Evolutionary conservation across 805 yeast genomes (phyloP), one percentile per base, ranked within the genome.

Genomic region (Lipomyces yamadae): DNA sequence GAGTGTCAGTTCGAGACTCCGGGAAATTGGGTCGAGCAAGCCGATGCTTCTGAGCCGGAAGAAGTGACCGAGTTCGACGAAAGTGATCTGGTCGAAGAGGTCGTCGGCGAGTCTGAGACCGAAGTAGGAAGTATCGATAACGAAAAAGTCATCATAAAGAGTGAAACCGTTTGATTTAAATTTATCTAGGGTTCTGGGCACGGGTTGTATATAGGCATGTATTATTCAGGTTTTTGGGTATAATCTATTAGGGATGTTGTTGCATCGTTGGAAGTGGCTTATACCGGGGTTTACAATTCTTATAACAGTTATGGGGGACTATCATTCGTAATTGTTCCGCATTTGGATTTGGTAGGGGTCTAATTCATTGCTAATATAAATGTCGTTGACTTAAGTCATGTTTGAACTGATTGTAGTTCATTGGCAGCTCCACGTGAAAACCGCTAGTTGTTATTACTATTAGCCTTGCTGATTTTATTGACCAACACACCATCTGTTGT

Each of bases 1-100:
- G 77, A 71, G 73, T 55, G 72, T 63, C 39, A 71, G 67, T 55
- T 70, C 52, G 71, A 69, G 48, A 58, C 63, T 2, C 68, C 66
- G 1, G 70, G 70, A 18, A 24, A 32, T 35, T 67, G 70, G 70
- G 42, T 13, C 13, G 65, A 62, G n/a, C 66, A 57, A n/a, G 68
- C 65, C 34, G 66, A 59, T 29, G 30, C 18, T 33, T 62, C 58
- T 18, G 65, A 45, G 42, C 60, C 61, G 6, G 66, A 62, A 52
- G 56, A 18, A 42, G n/a, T 15, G 8, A 13, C 15, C 7, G 30
- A 13, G n/a, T 29, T 33, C 7, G 53, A 57, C 50, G 61, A 39
- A 53, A 32, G 33, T 45, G 61, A 58, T 24, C 11, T 29, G 29
- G 55, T 29, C 34, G 55, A 52, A 8, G 10, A 52, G n/a, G 10